Evolutionary conservation across 805 yeast species (phyloP), one percentile per base, ranked within the genome.

Genomic region (Ogataea thermomethanolica): DNA sequence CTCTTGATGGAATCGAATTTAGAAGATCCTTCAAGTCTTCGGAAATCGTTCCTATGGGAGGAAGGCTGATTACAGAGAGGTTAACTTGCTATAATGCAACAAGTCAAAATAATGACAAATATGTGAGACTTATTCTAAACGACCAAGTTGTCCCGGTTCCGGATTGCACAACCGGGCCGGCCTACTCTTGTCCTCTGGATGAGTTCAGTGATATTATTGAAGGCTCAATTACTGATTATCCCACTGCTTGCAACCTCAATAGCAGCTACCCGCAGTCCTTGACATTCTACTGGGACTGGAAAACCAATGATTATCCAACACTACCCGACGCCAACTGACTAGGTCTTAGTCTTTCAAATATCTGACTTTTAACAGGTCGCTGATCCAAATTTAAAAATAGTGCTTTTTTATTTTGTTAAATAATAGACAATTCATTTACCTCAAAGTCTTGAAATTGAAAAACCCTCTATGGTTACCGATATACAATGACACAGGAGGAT

Each of bases 91-190:
- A n/a, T 9, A 41, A 43, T 17, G 29, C 22, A 7, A 25, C 28
- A 11, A 11, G 12, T 25, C n/a, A 25, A 11, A 11, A 25, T 11
- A 25, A 25, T 25, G 28, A 25, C 12, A 32, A 26, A 8, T 76
- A 59, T 49, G 74, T 74, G 8, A 70, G 81, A 55, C 61, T 64
- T 29, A 58, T 73, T n/a, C 48, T 74, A 17, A 75, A 76, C 49
- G 80, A 76, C 44, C 77, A 77, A 2, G 79, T 76, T 23, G 58
- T 72, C 37, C 79, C 80, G 24, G 50, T 72, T 23, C 66, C 66
- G 22, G 49, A 54, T 25, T 75, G 80, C 54, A 59, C 65, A 28
- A 50, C 58, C 25, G 81, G 81, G 4, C 81, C 81, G 7, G 80
- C 81, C 3, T 74, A 66, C 55, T 62, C 74, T 21, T 69, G 78